These are phyloP conservation scores for Pseudocercospora pini-densiflorae DNA, from an alignment of 2,329 filamentous ascomycete genomes.

Conservation along the genomic window DNA sequence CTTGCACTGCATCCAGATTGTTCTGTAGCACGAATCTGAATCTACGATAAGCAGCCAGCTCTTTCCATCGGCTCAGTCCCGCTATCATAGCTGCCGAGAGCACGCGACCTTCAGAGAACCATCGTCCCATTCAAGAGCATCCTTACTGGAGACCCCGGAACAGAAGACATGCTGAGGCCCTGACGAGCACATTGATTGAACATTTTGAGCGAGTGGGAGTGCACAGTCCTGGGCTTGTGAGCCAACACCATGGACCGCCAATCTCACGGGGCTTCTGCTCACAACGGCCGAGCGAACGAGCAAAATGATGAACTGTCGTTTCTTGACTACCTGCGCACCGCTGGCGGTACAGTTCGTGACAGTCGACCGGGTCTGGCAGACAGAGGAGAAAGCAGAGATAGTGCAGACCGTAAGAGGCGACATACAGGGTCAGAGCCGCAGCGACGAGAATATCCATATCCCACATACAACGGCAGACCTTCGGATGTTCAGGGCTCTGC, in stretches of 20 bases:
- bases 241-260: conserved; percentile 13
- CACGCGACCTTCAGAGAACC: conserved; percentile 15
- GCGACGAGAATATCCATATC: conserved; percentile 31
- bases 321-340: conserved; percentile 33
- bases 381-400: conserved; percentile 21
- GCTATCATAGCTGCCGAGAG: conserved; percentile 16
- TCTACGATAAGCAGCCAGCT: conserved; percentile 8
- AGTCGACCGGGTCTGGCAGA: conserved; percentile 7
- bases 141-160: neutral
- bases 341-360: conserved; percentile 28
- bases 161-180: no score
- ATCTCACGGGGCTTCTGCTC: neutral
- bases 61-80: conserved; percentile 11
- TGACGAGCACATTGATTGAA: no score
- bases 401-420: conserved; percentile 36
- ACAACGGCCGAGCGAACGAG: conserved; percentile 13
- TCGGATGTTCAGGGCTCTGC: conserved; percentile 5
- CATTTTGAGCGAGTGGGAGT: no score
- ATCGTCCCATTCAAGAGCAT: neutral
- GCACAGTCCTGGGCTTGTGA: neutral
- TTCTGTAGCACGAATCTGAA: conserved; percentile 16
- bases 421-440: conserved; percentile 33
- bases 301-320: conserved; percentile 28
- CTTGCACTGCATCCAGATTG: conserved; percentile 5
- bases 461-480: conserved; percentile 11